phyloP scores from a whole-genome alignment of 2,329 filamentous ascomycete species.

The Dactylellina sp. region DNA sequence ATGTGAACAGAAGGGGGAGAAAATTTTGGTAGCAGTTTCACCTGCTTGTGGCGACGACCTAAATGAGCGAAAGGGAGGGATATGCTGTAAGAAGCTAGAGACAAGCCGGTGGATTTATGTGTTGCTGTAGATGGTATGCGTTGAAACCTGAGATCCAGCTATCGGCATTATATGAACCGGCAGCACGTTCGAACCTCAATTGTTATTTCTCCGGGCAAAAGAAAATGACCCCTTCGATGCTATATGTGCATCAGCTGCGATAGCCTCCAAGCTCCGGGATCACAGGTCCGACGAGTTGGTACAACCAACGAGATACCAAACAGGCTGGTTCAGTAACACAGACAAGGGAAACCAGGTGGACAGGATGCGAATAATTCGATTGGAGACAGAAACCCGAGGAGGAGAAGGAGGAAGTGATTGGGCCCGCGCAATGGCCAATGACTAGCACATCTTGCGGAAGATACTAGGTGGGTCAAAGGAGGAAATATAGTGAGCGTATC shows the following conservation, averaged over 20 bases:
- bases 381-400: too few species aligned
- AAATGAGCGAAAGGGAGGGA: slow-evolving; percentile 13
- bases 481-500: neutral
- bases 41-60: neutral
- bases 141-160: slow-evolving; percentile 19
- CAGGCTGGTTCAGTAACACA: neutral
- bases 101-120: slow-evolving; percentile 26
- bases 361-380: neutral
- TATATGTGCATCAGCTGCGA: slow-evolving; percentile 21
- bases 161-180: slow-evolving; percentile 40
- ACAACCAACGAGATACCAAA: slow-evolving; percentile 11
- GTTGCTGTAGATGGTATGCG: slow-evolving; percentile 23
- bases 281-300: neutral
- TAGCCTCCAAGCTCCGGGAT: slow-evolving; percentile 19
- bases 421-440: neutral
- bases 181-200: neutral
- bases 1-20: neutral
- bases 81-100: neutral
- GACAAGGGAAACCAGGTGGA: slow-evolving; percentile 1
- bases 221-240: slow-evolving; percentile 18
- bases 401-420: neutral
- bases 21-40: neutral
- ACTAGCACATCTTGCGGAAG: neutral
- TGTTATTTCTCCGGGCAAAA: neutral
- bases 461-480: too few species aligned